A percentile compares a stretch with the other conserved stretches of the same genome.
Conservation (phyloP, 2,329 filamentous ascomycete species). For the Aspergillus glaucus region DNA sequence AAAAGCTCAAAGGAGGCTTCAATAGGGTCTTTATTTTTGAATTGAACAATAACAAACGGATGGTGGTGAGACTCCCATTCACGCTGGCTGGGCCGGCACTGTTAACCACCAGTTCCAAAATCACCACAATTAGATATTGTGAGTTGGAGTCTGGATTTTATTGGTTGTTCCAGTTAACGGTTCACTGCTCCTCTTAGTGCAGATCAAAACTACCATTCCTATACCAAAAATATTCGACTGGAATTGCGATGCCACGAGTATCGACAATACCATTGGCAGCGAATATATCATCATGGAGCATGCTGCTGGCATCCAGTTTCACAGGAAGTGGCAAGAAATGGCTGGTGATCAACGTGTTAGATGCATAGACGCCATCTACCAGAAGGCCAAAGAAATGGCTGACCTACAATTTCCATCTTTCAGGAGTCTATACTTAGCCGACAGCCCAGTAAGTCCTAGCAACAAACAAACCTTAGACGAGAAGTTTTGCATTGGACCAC, state of each 20-base stretch:
- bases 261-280: constrained; percentile 26
- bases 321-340: constrained; percentile 28
- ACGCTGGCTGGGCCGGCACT: constrained; percentile 30
- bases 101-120: constrained; percentile 38
- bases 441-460: too few species aligned
- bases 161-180: neutral
- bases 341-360: constrained; percentile 20
- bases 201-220: constrained; percentile 33
- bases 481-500: too few species aligned
- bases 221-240: constrained; percentile 40
- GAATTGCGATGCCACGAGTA: constrained; percentile 27
- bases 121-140: constrained; percentile 42
- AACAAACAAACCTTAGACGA: too few species aligned
- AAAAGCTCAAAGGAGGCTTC: constrained; percentile 42
- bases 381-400: too few species aligned
- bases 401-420: too few species aligned
- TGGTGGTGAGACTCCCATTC: constrained; percentile 41
- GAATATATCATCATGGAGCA: constrained; percentile 40
- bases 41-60: constrained; percentile 29
- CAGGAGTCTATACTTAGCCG: too few species aligned
- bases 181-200: constrained; percentile 21
- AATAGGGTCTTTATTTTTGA: constrained; percentile 41
- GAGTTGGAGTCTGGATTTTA: constrained; percentile 3
- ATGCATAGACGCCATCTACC: constrained; percentile 10
- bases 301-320: constrained; percentile 25